A percentile compares a stretch with the other conserved stretches of the same genome.
Evolutionary conservation across 495 filamentous ascomycete species (phyloP).

Genomic region (Tuber magnatum): DNA sequence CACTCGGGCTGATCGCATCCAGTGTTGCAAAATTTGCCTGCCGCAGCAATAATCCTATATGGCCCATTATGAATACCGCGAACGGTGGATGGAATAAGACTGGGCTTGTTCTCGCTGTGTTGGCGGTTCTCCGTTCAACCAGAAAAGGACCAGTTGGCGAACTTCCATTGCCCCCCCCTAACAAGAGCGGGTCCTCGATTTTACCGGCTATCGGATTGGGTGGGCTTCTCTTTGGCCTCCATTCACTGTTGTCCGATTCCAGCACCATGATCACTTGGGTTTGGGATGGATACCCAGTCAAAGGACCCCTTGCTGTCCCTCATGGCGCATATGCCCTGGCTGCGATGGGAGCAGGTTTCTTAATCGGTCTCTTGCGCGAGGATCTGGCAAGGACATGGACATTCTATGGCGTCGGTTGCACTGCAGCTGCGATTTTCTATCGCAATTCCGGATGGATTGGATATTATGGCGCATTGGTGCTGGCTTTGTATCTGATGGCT

Average conservation of each 20-base stretch:
- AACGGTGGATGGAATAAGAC: slow-evolving; percentile 92
- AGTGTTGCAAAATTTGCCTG: slow-evolving; percentile 87
- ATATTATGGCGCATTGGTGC: slow-evolving; percentile 71
- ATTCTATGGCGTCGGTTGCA: slow-evolving; percentile 64
- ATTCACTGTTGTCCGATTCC: slow-evolving; percentile 89
- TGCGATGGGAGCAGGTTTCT: slow-evolving; percentile 77
- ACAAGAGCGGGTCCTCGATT: slow-evolving; percentile 58
- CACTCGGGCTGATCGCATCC: slow-evolving; percentile 74
- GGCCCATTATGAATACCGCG: slow-evolving; percentile 79
- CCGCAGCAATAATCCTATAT: slow-evolving; percentile 94
- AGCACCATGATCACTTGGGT: slow-evolving; percentile 99
- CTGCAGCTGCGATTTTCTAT: slow-evolving; percentile 70
- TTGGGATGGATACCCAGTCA: slow-evolving; percentile 95
- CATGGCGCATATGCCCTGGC: slow-evolving; percentile 79
- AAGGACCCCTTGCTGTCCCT: slow-evolving; percentile 79
- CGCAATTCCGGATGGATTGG: slow-evolving; percentile 67
- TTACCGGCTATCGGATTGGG: slow-evolving; percentile 71
- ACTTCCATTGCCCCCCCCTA: slow-evolving; percentile 37
- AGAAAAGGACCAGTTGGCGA: slow-evolving; percentile 51
- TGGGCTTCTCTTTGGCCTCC: slow-evolving; percentile 81
- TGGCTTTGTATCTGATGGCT: slow-evolving; percentile 78
- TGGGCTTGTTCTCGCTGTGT: slow-evolving; percentile 65
- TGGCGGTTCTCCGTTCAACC: slow-evolving; percentile 66
- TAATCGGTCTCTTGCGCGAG: slow-evolving; percentile 67
- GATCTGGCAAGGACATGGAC: slow-evolving; percentile 70